Percentiles rank a stretch among this genome's conserved stretches.
Evolutionary conservation across 371 early-diverging fungal species (phyloP).

Genomic region (Mucor indicus): DNA sequence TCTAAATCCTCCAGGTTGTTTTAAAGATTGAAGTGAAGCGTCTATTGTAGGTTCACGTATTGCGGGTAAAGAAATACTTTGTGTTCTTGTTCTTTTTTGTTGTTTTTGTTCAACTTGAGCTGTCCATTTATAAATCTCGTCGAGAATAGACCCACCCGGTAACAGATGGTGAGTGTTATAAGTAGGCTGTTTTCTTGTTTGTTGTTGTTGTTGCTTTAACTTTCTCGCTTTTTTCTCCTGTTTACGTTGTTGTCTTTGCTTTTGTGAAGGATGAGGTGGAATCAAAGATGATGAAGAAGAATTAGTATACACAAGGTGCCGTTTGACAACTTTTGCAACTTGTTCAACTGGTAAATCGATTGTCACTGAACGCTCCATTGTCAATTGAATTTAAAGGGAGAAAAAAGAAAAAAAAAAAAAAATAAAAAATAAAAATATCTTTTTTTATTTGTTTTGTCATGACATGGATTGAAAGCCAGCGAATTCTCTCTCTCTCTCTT

Average conservation of each 20-base stretch:
- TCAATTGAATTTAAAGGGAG: neutral
- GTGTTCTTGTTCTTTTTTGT: slow-evolving; percentile 49
- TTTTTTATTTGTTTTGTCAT: neutral
- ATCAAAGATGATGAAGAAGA: slow-evolving; percentile 24
- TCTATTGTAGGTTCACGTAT: slow-evolving; percentile 32
- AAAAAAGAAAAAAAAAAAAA: neutral
- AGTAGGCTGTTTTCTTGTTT: slow-evolving; percentile 11
- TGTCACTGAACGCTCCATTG: slow-evolving; percentile 45
- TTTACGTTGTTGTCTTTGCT: slow-evolving; percentile 21
- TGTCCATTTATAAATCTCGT: slow-evolving; percentile 91
- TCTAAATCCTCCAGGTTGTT: slow-evolving; percentile 87
- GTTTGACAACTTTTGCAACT: slow-evolving; percentile 69
- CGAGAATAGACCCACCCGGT: slow-evolving; percentile 77
- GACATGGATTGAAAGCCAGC: neutral
- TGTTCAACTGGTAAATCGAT: slow-evolving; percentile 65
- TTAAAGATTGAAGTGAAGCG: slow-evolving; percentile 42
- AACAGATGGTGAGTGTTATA: slow-evolving; percentile 46
- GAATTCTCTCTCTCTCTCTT: too few species aligned
- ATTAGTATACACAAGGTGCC: slow-evolving; percentile 65
- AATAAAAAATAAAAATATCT: neutral
- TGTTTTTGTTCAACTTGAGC: slow-evolving; percentile 69
- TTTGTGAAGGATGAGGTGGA: slow-evolving; percentile 24
- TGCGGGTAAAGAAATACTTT: slow-evolving; percentile 55
- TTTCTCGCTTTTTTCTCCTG: slow-evolving; percentile 16
- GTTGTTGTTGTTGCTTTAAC: slow-evolving; percentile 10